Conservation (phyloP, 83 land plant genomes). For the Thuja plicata region DNA sequence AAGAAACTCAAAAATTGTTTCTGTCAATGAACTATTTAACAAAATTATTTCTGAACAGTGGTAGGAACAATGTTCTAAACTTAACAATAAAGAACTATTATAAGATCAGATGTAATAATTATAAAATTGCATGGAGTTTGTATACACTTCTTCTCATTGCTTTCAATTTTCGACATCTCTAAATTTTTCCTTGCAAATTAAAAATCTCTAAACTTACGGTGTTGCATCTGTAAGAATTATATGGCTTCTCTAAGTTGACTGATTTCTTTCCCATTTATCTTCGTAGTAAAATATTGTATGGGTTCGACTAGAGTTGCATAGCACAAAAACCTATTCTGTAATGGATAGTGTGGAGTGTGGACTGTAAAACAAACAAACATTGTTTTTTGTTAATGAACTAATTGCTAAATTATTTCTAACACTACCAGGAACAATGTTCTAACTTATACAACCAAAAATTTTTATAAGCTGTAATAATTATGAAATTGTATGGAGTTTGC, state of each 20-base stretch:
- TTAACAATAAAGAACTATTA: not conserved
- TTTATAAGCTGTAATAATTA: not conserved
- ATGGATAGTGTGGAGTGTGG: not conserved
- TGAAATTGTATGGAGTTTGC: not conserved
- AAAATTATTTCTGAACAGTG: not conserved
- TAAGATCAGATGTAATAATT: not conserved
- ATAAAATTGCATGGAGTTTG: too few relatives aligned
- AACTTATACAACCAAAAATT: not conserved
- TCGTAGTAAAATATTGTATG: not conserved
- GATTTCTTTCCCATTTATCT: too few relatives aligned
- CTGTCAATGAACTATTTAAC: not conserved
- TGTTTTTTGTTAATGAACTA: not conserved
- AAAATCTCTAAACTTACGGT: too few relatives aligned
- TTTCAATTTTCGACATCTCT: too few relatives aligned
- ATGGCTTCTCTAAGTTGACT: too few relatives aligned
- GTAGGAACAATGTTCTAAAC: not conserved
- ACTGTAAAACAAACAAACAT: not conserved
- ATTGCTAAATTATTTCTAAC: not conserved
- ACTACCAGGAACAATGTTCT: not conserved
- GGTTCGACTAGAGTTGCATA: not conserved
- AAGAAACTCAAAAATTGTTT: not conserved
- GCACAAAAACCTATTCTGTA: not conserved
- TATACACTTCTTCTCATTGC: too few relatives aligned
- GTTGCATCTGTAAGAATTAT: too few relatives aligned
- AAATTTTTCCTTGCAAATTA: too few relatives aligned